phyloP scores from a whole-genome alignment of 495 filamentous ascomycete species.

The Penicillium nucicola region DNA sequence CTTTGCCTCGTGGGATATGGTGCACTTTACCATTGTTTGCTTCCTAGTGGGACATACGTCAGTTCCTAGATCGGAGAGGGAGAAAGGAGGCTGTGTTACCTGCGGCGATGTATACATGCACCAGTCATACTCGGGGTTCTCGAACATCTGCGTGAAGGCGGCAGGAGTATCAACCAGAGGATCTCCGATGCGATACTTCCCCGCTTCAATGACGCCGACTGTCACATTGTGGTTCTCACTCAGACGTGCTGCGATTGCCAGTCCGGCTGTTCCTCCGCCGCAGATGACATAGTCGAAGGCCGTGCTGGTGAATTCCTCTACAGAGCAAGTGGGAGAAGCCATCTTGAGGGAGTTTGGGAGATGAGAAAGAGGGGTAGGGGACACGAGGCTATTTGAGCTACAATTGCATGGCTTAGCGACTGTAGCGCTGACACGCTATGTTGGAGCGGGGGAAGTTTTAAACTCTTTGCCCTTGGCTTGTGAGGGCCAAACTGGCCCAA shows the following conservation, averaged over 20 bases:
- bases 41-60: conserved; percentile 10
- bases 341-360: background rate
- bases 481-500: no score
- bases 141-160: conserved; percentile 39
- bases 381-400: no score
- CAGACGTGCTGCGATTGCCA: conserved; percentile 46
- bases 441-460: no score
- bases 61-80: no score
- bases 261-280: conserved; percentile 48
- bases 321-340: conserved; percentile 3
- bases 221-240: conserved; percentile 40
- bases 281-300: conserved; percentile 36
- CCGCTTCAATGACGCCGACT: conserved; percentile 56
- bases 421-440: no score
- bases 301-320: conserved; percentile 13
- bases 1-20: conserved; percentile 47
- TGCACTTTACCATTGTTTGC: conserved; percentile 18
- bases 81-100: conserved; percentile 16
- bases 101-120: conserved; percentile 52
- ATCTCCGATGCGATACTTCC: conserved; percentile 45
- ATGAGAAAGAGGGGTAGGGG: background rate
- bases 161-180: conserved; percentile 46
- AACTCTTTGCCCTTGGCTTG: no score
- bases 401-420: no score
- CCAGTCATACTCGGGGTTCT: conserved; percentile 57